Evolutionary conservation across 192 early-diverging fungal genomes (phyloP).

Genomic region (Linnemannia schmuckeri): DNA sequence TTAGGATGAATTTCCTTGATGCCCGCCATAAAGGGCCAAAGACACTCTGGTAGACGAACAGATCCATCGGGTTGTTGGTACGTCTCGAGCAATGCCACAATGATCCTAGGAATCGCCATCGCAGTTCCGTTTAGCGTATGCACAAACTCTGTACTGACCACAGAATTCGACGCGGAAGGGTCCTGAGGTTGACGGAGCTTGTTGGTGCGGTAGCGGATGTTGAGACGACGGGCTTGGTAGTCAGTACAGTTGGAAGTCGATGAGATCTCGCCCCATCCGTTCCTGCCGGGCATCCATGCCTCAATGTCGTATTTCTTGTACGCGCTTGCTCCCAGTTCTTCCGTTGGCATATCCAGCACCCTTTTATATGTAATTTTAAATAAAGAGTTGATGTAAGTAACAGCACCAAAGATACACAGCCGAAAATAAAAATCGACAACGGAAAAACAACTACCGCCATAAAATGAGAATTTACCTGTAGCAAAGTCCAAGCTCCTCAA

Average conservation of each 20-base stretch:
- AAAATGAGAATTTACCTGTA: too few relatives aligned
- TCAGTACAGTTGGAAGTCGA: conserved; percentile 95
- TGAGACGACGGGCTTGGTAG: conserved; percentile 89
- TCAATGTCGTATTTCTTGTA: conserved; percentile 95
- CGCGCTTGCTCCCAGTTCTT: conserved; percentile 93
- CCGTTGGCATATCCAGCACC: conserved; percentile 92
- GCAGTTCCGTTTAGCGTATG: conserved; percentile 96
- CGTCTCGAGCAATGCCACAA: conserved; percentile 89
- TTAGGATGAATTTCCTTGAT: conserved; percentile 50
- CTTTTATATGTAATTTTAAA: conserved; percentile 30
- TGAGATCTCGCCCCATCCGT: conserved; percentile 88
- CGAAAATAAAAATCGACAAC: too few relatives aligned
- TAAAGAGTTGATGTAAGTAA: not conserved
- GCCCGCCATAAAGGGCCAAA: conserved; percentile 82
- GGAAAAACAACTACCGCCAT: too few relatives aligned
- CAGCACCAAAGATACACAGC: too few relatives aligned
- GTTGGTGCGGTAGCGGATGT: conserved; percentile 73
- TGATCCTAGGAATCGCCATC: conserved; percentile 88
- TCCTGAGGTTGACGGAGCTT: conserved; percentile 19
- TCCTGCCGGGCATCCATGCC: conserved; percentile 96
- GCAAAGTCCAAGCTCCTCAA: conserved; percentile 84
- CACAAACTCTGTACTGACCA: conserved; percentile 71
- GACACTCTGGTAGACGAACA: conserved; percentile 75
- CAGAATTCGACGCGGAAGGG: conserved; percentile 6
- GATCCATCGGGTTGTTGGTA: conserved; percentile 81